phyloP scores from a whole-genome alignment of 495 filamentous ascomycete species.

The Penicillium roqueforti region DNA sequence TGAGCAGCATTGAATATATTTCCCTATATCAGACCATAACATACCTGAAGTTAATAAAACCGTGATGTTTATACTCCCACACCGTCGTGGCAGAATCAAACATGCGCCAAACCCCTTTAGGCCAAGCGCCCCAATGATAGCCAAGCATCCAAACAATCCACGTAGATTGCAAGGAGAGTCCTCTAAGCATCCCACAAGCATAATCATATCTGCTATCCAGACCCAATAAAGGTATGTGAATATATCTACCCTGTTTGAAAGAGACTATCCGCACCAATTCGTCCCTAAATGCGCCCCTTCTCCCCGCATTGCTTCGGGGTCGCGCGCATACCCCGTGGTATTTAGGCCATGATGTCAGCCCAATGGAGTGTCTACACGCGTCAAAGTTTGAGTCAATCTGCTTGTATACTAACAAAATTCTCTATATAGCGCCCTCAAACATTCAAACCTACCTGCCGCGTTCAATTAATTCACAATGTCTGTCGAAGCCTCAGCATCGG shows the following conservation, averaged over 20 bases:
- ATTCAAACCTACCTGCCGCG: background rate
- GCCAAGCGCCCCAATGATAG: conserved; percentile 4
- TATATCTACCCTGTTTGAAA: background rate
- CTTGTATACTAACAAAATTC: background rate
- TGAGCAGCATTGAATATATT: no score
- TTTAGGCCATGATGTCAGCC: conserved; percentile 5
- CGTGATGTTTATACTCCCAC: background rate
- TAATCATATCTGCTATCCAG: background rate
- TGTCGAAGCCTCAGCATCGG: conserved; percentile 33
- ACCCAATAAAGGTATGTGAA: background rate
- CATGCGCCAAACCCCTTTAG: background rate
- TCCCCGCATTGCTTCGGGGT: conserved; percentile 4
- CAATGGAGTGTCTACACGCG: background rate
- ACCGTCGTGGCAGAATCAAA: conserved; percentile 8
- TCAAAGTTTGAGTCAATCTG: background rate
- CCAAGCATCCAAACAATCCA: conserved; percentile 11
- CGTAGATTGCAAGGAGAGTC: background rate
- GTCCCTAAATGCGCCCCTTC: background rate
- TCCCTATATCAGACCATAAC: no score
- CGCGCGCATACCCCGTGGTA: conserved; percentile 9
- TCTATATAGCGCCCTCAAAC: background rate
- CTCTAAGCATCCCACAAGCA: background rate
- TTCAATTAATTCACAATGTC: conserved; percentile 29
- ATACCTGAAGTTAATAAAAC: no score
- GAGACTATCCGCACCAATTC: background rate